Conservation (phyloP, 108 stramenopile species). For the Fistulifera solaris region DNA sequence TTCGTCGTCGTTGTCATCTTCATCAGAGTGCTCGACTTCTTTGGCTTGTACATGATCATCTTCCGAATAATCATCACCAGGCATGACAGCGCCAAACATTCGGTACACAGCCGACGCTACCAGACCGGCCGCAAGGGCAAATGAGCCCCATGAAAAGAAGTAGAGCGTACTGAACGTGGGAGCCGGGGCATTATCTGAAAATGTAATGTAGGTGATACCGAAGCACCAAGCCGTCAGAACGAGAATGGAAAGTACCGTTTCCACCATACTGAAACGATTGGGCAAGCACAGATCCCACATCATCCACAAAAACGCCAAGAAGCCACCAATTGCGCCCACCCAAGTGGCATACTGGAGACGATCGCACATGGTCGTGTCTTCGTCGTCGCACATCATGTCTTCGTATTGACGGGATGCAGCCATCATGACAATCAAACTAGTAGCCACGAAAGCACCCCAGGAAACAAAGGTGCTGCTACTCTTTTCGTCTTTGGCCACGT, state of each 20-base stretch:
- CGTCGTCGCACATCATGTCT: not conserved
- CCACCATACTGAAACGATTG: too few species aligned
- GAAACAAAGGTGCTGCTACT: too few species aligned
- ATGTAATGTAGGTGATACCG: slow-evolving; percentile 18
- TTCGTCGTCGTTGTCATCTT: too few species aligned
- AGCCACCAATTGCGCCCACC: not conserved
- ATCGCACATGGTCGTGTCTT: slow-evolving; percentile 10
- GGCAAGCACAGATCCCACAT: not conserved
- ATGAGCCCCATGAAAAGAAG: slow-evolving; percentile 14
- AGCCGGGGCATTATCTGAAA: slow-evolving; percentile 12
- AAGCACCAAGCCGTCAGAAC: slow-evolving; percentile 10
- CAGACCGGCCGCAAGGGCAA: slow-evolving; percentile 1
- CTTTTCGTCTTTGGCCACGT: not conserved
- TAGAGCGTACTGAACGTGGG: slow-evolving; percentile 13
- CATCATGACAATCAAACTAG: slow-evolving; percentile 8
- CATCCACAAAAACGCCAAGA: slow-evolving; percentile 2
- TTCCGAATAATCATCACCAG: not conserved
- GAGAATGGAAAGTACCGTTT: slow-evolving; percentile 1
- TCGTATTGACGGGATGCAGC: not conserved
- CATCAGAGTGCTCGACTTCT: too few species aligned
- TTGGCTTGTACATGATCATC: too few species aligned
- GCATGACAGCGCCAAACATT: slow-evolving; percentile 2
- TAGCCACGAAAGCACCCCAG: slow-evolving; percentile 9
- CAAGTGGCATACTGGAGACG: slow-evolving; percentile 10
- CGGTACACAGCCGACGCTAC: slow-evolving; percentile 3